Percentiles rank a stretch among this genome's conserved stretches.
phyloP scores from a whole-genome alignment of 805 yeast species.

The Candida awuae region DNA sequence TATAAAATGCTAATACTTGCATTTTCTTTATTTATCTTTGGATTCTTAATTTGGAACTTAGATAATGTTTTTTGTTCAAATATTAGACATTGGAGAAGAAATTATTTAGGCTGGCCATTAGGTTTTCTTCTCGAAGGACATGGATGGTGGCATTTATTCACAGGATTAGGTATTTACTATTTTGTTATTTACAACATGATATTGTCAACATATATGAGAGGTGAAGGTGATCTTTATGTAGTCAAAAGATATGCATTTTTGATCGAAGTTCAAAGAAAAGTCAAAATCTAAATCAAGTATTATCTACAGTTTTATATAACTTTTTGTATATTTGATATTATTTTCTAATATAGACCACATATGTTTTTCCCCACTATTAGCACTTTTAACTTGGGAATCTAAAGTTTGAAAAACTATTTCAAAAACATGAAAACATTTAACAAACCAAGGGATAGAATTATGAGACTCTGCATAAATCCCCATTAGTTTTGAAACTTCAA shows the following conservation, averaged over 20 bases:
- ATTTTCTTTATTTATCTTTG: constrained; percentile 47
- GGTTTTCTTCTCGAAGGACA: constrained; percentile 87
- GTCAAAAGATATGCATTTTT: constrained; percentile 53
- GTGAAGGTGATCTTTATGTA: constrained; percentile 45
- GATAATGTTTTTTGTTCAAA: constrained; percentile 71
- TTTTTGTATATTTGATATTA: constrained; percentile 9
- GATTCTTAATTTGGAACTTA: constrained; percentile 81
- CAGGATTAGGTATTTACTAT: constrained; percentile 81
- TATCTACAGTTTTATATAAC: neutral
- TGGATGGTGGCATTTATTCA: constrained; percentile 95
- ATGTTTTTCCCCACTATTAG: neutral
- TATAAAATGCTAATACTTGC: constrained; percentile 25
- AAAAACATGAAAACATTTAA: constrained; percentile 1
- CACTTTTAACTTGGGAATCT: neutral
- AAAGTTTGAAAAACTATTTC: no score
- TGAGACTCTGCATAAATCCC: constrained; percentile 7
- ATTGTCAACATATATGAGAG: constrained; percentile 57
- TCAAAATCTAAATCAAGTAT: neutral
- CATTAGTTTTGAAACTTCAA: constrained; percentile 9
- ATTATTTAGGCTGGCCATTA: constrained; percentile 63
- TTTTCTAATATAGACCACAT: constrained; percentile 4
- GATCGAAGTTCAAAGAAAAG: constrained; percentile 33
- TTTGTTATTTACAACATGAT: constrained; percentile 76
- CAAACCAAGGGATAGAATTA: constrained; percentile 8
- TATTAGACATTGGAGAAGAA: constrained; percentile 52